Evolutionary conservation across 192 early-diverging fungal genomes (phyloP).

Genomic region (Dimargaris verticillata): DNA sequence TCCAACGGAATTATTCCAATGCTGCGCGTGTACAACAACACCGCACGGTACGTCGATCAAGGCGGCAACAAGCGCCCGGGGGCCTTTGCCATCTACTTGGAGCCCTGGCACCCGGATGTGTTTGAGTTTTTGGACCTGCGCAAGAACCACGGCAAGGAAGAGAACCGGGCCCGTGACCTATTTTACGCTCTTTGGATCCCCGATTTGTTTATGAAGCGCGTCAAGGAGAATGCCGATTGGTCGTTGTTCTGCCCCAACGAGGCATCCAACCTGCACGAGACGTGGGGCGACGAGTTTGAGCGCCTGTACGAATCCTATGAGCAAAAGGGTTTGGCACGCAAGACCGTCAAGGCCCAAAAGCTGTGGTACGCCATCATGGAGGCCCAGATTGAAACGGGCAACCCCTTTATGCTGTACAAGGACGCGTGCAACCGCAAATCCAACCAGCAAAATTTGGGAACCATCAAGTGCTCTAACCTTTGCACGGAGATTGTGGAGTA

Average conservation of each 20-base stretch:
- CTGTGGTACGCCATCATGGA: constrained; percentile 94
- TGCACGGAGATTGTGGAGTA: constrained; percentile 99
- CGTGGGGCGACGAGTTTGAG: constrained; percentile 89
- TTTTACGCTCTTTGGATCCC: constrained; percentile 97
- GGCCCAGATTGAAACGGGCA: constrained; percentile 92
- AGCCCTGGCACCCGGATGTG: constrained; percentile 97
- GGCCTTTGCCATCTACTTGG: constrained; percentile 95
- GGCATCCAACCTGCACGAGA: constrained; percentile 74
- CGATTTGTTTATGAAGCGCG: constrained; percentile 94
- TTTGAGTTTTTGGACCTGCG: constrained; percentile 91
- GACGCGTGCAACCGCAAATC: constrained; percentile 98
- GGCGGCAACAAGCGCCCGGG: constrained; percentile 97
- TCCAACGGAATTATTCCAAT: constrained; percentile 95
- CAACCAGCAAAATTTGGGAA: constrained; percentile 97
- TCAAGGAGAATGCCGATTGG: constrained; percentile 89
- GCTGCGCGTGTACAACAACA: constrained; percentile 97
- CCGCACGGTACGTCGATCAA: constrained; percentile 97
- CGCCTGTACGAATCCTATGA: constrained; percentile 75
- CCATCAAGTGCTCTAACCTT: constrained; percentile 95
- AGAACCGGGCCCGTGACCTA: constrained; percentile 87
- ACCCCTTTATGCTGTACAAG: constrained; percentile 97
- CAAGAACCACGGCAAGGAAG: constrained; percentile 98
- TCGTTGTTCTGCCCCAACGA: constrained; percentile 88
- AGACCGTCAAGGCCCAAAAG: constrained; percentile 93
- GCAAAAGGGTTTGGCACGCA: constrained; percentile 60